phyloP scores from a whole-genome alignment of 2,329 filamentous ascomycete species.

The Trichoderma cornu-damae region DNA sequence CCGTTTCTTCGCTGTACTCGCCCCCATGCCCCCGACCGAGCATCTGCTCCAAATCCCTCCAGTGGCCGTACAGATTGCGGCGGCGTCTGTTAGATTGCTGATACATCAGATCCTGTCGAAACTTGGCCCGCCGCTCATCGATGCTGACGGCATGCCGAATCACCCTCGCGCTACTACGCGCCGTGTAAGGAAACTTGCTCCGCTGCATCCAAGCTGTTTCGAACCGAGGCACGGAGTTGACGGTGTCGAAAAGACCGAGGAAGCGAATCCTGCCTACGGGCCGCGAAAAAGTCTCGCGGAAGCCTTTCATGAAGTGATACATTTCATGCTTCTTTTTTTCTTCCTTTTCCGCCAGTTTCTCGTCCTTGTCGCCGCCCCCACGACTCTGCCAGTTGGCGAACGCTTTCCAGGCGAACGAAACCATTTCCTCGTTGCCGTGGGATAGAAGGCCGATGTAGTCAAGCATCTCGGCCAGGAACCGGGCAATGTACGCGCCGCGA shows the following conservation, averaged over 20 bases:
- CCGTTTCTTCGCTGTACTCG: not conserved
- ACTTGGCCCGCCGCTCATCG: constrained; percentile 66
- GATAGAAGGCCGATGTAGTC: constrained; percentile 75
- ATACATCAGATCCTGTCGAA: constrained; percentile 64
- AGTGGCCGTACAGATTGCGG: constrained; percentile 23
- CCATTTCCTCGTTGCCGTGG: constrained; percentile 81
- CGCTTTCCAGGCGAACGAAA: constrained; percentile 77
- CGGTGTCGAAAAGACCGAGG: constrained; percentile 74
- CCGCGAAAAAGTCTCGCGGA: constrained; percentile 74
- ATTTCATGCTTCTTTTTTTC: constrained; percentile 46
- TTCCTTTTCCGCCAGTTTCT: constrained; percentile 33
- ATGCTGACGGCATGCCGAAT: constrained; percentile 67
- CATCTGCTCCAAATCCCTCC: constrained; percentile 7
- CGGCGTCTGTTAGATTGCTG: constrained; percentile 33
- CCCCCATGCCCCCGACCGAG: not conserved
- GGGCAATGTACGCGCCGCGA: constrained; percentile 66
- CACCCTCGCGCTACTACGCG: constrained; percentile 52
- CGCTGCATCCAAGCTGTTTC: constrained; percentile 74
- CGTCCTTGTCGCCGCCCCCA: constrained; percentile 43
- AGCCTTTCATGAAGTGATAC: constrained; percentile 70
- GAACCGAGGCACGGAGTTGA: constrained; percentile 74
- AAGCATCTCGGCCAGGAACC: constrained; percentile 77
- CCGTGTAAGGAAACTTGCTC: constrained; percentile 68
- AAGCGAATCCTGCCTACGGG: constrained; percentile 70
- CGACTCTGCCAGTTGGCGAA: constrained; percentile 69